Percentiles rank a stretch among this genome's conserved stretches.
Evolutionary conservation across 2,329 filamentous ascomycete genomes (phyloP).

Genomic region (Pyricularia grisea): DNA sequence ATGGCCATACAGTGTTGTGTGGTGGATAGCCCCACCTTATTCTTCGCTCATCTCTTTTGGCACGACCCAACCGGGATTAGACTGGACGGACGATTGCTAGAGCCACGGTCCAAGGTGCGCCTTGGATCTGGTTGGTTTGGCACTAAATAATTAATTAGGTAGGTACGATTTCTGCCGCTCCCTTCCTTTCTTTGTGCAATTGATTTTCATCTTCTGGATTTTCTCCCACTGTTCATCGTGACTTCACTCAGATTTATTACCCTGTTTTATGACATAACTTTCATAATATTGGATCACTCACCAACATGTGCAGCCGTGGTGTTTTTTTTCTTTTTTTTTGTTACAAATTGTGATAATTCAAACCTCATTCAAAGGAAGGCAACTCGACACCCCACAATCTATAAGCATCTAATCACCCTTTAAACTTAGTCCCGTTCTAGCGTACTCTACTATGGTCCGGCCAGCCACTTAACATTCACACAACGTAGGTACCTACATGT

Average conservation of each 20-base stretch:
- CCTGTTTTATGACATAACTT: too few relatives aligned
- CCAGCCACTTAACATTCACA: not conserved
- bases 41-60: not conserved
- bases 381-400: not conserved
- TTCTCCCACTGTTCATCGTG: not conserved
- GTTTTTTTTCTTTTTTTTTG: fast-evolving
- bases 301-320: not conserved
- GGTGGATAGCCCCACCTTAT: not conserved
- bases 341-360: not conserved
- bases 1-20: not conserved
- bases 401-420: not conserved
- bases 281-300: too few relatives aligned
- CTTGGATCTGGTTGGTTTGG: not conserved
- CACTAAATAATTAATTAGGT: too few relatives aligned
- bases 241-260: not conserved
- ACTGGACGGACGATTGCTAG: not conserved
- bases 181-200: too few relatives aligned
- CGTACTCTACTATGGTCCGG: not conserved
- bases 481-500: not conserved
- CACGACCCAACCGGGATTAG: not conserved
- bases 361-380: not conserved
- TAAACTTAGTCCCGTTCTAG: not conserved
- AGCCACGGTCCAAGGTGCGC: not conserved
- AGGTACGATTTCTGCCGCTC: too few relatives aligned
- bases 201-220: not conserved